These are phyloP conservation scores for Salix purpurea DNA, from an alignment of 345 rosid species.

Conservation along the genomic window DNA sequence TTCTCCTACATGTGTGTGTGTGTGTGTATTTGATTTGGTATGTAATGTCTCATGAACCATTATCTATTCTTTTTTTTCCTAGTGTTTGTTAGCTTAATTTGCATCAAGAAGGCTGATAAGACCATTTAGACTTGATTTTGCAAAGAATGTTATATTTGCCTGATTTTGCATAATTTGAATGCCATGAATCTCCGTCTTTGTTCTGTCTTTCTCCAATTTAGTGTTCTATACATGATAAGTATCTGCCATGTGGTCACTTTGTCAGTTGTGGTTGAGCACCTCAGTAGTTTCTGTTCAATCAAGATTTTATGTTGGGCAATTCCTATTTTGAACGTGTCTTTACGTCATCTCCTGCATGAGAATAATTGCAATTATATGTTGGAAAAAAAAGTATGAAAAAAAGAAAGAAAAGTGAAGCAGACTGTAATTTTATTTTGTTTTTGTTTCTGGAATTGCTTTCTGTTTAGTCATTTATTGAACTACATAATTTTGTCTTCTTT, in stretches of 20 bases:
- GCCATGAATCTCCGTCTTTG: neutral
- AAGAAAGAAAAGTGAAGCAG: neutral
- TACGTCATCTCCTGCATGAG: neutral
- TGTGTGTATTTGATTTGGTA: neutral
- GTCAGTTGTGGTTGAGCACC: neutral
- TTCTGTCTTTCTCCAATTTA: neutral
- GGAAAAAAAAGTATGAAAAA: neutral
- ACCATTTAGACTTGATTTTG: neutral
- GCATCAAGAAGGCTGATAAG: neutral
- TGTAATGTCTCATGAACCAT: neutral
- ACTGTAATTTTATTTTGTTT: neutral
- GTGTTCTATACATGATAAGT: neutral
- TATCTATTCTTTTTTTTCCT: neutral
- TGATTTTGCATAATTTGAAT: neutral
- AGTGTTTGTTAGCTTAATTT: neutral
- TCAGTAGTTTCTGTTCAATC: neutral
- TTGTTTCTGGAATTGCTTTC: neutral
- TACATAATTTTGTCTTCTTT: no score
- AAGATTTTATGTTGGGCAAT: neutral
- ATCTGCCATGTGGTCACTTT: neutral
- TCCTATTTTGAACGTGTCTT: neutral
- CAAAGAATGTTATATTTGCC: neutral
- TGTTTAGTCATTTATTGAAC: neutral
- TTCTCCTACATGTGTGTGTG: neutral
- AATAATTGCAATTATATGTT: neutral